Percentiles rank a stretch among this genome's conserved stretches.
Conservation (phyloP, 306 rosid genomes). For the Morella rubra region DNA sequence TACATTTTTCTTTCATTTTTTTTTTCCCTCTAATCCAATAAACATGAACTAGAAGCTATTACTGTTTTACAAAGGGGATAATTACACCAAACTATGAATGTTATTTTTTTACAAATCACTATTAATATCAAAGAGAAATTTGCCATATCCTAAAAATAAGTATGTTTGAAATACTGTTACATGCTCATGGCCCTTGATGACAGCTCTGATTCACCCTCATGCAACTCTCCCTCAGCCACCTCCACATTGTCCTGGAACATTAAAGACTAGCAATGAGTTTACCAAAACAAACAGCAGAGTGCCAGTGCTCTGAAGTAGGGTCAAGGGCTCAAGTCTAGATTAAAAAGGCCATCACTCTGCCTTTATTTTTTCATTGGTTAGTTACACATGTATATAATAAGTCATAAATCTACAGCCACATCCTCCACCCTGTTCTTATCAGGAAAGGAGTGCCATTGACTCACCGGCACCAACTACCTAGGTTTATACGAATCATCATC, state of each 20-base stretch:
- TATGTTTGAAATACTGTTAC: conserved; percentile 36
- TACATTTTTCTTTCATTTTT: conserved; percentile 4
- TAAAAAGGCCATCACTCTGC: not conserved
- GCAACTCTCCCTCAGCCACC: conserved; percentile 51
- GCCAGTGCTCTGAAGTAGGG: not conserved
- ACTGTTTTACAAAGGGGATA: conserved; percentile 44
- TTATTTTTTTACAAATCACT: conserved; percentile 50
- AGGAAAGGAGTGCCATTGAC: not conserved
- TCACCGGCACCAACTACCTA: not conserved
- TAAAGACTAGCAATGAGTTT: conserved; percentile 6
- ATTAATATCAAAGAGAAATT: conserved; percentile 30
- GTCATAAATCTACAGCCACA: not conserved
- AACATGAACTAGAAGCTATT: conserved; percentile 42
- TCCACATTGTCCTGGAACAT: conserved; percentile 48
- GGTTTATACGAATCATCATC: not conserved
- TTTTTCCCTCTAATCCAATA: conserved; percentile 37
- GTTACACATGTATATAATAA: not conserved
- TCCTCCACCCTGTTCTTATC: not conserved
- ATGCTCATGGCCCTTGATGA: conserved; percentile 89
- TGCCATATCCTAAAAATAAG: conserved; percentile 33
- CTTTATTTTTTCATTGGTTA: not conserved
- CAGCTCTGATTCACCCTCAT: conserved; percentile 72
- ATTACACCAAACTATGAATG: conserved; percentile 49
- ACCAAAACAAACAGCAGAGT: not conserved
- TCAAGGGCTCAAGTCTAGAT: not conserved